Evolutionary conservation across 805 yeast genomes (phyloP).

Genomic region (Saccharomycopsis selenospora): DNA sequence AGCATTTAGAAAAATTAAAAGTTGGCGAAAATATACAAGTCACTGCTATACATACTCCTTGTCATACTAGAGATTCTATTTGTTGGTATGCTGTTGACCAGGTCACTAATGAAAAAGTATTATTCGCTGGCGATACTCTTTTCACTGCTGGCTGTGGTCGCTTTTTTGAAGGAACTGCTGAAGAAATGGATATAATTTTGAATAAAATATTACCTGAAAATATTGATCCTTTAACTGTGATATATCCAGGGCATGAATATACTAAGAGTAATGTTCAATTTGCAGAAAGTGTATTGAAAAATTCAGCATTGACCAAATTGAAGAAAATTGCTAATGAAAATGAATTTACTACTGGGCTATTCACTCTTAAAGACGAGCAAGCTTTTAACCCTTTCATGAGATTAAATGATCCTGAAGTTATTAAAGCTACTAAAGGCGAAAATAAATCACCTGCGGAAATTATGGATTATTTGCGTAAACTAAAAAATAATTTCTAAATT

Average conservation of each 20-base stretch:
- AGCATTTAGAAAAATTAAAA: constrained; percentile 50
- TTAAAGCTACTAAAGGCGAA: constrained; percentile 49
- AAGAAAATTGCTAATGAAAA: constrained; percentile 43
- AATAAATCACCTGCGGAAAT: constrained; percentile 38
- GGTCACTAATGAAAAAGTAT: constrained; percentile 57
- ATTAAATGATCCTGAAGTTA: constrained; percentile 55
- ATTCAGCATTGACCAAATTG: constrained; percentile 34
- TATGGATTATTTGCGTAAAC: constrained; percentile 64
- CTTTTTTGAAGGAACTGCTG: constrained; percentile 86
- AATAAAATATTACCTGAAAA: constrained; percentile 43
- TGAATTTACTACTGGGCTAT: constrained; percentile 78
- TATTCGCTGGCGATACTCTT: constrained; percentile 93
- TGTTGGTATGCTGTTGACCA: constrained; percentile 71
- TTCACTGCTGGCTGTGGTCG: constrained; percentile 95
- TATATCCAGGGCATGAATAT: constrained; percentile 95
- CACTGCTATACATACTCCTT: constrained; percentile 88
- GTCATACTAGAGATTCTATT: constrained; percentile 95
- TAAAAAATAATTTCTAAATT: constrained; percentile 56
- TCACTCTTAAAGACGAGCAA: constrained; percentile 79
- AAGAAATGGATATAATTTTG: constrained; percentile 71
- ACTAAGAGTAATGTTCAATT: constrained; percentile 76
- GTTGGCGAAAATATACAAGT: constrained; percentile 61
- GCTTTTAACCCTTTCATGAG: constrained; percentile 87
- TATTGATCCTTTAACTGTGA: constrained; percentile 63
- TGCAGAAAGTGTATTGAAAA: constrained; percentile 55